Percentiles rank a stretch among this genome's conserved stretches.
phyloP scores from a whole-genome alignment of 768 basidiomycete genomes.

The Tylopilus balloui region DNA sequence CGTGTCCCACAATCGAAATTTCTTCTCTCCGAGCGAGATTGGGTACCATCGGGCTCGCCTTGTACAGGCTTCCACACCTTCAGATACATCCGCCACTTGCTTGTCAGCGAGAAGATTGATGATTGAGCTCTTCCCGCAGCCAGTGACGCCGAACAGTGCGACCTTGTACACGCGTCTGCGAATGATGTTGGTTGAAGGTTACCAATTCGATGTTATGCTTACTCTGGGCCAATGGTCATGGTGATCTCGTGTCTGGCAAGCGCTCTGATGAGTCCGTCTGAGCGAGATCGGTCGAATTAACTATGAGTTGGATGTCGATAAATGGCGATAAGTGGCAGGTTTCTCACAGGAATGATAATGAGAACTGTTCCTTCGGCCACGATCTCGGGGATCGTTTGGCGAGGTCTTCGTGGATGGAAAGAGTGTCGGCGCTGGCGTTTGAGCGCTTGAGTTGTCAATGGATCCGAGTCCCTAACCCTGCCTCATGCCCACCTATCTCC shows the following conservation, averaged over 20 bases:
- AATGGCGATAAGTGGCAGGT: no score
- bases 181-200: conserved; percentile 1
- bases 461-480: conserved; percentile 4
- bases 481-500: conserved; percentile 14
- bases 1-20: conserved; percentile 25
- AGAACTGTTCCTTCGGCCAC: not conserved
- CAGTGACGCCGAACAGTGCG: conserved; percentile 16
- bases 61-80: conserved; percentile 28
- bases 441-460: not conserved
- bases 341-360: conserved; percentile 6
- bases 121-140: conserved; percentile 20
- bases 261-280: not conserved
- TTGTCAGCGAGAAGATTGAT: conserved; percentile 20
- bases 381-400: not conserved
- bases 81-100: conserved; percentile 22
- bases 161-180: conserved; percentile 16
- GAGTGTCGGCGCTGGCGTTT: not conserved
- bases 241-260: not conserved
- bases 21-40: not conserved
- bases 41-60: conserved; percentile 9
- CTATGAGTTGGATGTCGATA: not conserved
- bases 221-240: conserved; percentile 14
- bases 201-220: conserved; percentile 6
- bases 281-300: not conserved
- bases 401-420: not conserved